A percentile compares a stretch with the other conserved stretches of the same genome.
These are phyloP conservation scores for Haplosporangium sp. DNA, from an alignment of 371 early-diverging fungal species.

Conservation along the genomic window DNA sequence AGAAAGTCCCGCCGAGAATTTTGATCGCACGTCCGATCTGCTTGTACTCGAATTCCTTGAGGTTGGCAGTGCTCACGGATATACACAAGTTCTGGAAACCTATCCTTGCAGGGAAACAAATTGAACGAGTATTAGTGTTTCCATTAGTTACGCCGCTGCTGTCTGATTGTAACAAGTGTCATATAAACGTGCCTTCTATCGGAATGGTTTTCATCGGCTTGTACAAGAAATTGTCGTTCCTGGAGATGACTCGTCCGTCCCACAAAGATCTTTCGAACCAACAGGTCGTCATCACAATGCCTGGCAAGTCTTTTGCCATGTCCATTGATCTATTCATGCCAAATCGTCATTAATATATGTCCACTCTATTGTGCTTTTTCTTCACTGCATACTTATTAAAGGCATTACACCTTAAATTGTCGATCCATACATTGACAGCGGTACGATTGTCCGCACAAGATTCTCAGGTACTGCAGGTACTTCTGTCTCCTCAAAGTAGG, in stretches of 20 bases:
- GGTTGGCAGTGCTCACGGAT: conserved; percentile 13
- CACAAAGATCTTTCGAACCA: conserved; percentile 39
- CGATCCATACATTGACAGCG: conserved; percentile 27
- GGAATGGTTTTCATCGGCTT: conserved; percentile 27
- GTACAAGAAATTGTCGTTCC: conserved; percentile 27
- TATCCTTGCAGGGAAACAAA: neutral
- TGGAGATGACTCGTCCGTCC: conserved; percentile 18
- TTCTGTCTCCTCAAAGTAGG: conserved; percentile 21
- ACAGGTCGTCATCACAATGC: conserved; percentile 29
- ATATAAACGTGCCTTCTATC: conserved; percentile 15
- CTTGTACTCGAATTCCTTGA: conserved; percentile 24
- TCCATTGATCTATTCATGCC: conserved; percentile 11
- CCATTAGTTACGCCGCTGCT: too few relatives aligned
- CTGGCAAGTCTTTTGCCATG: conserved; percentile 4
- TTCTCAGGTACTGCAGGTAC: conserved; percentile 12
- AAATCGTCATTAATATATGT: neutral
- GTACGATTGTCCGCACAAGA: conserved; percentile 26
- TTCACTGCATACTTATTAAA: too few relatives aligned
- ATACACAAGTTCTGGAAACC: conserved; percentile 21
- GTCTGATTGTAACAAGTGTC: too few relatives aligned
- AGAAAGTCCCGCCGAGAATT: conserved; percentile 21
- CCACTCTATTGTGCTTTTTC: neutral
- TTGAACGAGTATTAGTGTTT: too few relatives aligned
- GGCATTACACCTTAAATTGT: neutral
- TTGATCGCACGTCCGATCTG: conserved; percentile 30